Percentiles rank a stretch among this genome's conserved stretches.
Conservation (phyloP, 179 eudicot genomes). For the Corrigiola litoralis region DNA sequence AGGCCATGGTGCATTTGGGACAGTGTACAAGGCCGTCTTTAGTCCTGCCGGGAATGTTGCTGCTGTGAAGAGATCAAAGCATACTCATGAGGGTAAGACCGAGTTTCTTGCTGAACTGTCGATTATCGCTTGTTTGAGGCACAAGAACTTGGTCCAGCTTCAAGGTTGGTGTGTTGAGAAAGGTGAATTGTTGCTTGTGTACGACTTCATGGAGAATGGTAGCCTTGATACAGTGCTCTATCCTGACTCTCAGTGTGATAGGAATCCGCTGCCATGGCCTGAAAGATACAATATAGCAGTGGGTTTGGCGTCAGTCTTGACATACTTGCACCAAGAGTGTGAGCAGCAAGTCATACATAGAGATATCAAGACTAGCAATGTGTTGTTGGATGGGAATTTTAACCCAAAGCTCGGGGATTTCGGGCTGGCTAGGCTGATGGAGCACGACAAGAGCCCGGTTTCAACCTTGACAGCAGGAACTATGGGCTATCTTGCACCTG, state of each 20-base stretch:
- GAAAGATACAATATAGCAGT: conserved; percentile 63
- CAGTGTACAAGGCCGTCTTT: conserved; percentile 78
- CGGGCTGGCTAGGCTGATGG: conserved; percentile 79
- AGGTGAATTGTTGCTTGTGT: conserved; percentile 77
- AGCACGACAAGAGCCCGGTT: conserved; percentile 76
- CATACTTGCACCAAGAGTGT: conserved; percentile 86
- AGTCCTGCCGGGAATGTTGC: conserved; percentile 34
- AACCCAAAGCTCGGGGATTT: conserved; percentile 80
- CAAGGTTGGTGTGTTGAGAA: conserved; percentile 94
- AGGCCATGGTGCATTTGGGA: conserved; percentile 86
- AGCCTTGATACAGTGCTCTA: conserved; percentile 65
- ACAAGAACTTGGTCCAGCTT: conserved; percentile 78
- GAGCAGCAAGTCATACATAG: conserved; percentile 89
- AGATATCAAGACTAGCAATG: conserved; percentile 78
- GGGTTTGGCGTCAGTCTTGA: conserved; percentile 80
- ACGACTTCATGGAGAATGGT: conserved; percentile 86
- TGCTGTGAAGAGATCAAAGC: conserved; percentile 90
- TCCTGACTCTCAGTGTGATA: conserved; percentile 29
- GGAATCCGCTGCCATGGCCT: conserved; percentile 48
- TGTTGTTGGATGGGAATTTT: conserved; percentile 64
- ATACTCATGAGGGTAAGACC: conserved; percentile 58
- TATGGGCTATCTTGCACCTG: conserved; percentile 92
- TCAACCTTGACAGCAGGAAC: conserved; percentile 92
- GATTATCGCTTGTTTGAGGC: conserved; percentile 73
- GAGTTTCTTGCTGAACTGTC: conserved; percentile 77